A percentile compares a stretch with the other conserved stretches of the same genome.
Evolutionary conservation across 2,329 filamentous ascomycete species (phyloP).

Genomic region (Dactylonectria macrodidyma): DNA sequence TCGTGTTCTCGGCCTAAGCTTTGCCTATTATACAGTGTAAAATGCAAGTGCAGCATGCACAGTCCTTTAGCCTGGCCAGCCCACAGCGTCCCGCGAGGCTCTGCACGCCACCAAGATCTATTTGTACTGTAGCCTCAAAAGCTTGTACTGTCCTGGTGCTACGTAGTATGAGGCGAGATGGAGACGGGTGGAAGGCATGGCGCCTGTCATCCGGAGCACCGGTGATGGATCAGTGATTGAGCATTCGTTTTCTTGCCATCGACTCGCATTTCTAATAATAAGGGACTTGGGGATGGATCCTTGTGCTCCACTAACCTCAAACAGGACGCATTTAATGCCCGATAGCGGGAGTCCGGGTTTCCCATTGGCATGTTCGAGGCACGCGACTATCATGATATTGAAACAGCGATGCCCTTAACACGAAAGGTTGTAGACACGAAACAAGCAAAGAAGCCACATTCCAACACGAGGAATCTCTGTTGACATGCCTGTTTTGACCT

Average conservation of each 20-base stretch:
- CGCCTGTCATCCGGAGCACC: slow-evolving; percentile 24
- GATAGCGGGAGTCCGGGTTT: slow-evolving; percentile 3
- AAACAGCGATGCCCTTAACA: slow-evolving; percentile 5
- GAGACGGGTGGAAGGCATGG: slow-evolving; percentile 19
- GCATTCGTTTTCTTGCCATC: slow-evolving; percentile 6
- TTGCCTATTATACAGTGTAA: neutral
- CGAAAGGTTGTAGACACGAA: slow-evolving; percentile 23
- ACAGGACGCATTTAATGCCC: slow-evolving; percentile 10
- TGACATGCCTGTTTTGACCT: slow-evolving; percentile 12
- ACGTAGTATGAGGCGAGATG: slow-evolving; percentile 26
- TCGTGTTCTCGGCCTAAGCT: slow-evolving; percentile 9
- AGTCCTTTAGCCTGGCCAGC: slow-evolving; percentile 7
- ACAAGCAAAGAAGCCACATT: slow-evolving; percentile 26
- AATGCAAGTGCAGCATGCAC: neutral
- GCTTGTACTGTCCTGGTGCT: no score
- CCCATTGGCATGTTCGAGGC: slow-evolving; percentile 12
- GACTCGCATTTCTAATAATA: slow-evolving; percentile 8
- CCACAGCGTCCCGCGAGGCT: slow-evolving; percentile 11
- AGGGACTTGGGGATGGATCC: slow-evolving; percentile 13
- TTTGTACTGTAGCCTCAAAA: no score
- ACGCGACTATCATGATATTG: slow-evolving; percentile 10
- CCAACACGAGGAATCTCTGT: slow-evolving; percentile 11
- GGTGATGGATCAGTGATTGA: slow-evolving; percentile 1
- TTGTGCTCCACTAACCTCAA: slow-evolving; percentile 17
- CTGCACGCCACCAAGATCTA: slow-evolving; percentile 8